A percentile compares a stretch with the other conserved stretches of the same genome.
phyloP scores from a whole-genome alignment of 75 land plant species.

The Picea sitchensis region DNA sequence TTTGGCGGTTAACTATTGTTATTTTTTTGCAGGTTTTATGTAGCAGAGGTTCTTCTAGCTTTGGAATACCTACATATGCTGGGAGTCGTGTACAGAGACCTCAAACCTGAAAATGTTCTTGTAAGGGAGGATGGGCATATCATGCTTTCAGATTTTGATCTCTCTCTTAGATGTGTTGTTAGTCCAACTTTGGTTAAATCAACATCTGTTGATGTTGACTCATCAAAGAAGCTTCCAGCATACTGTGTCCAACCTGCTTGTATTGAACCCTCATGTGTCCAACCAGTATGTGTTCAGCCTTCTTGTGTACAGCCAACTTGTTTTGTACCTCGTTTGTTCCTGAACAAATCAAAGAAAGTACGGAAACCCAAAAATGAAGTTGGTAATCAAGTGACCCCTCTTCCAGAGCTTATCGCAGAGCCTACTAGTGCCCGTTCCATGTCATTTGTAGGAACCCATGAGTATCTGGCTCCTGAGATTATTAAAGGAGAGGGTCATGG shows the following conservation, averaged over 20 bases:
- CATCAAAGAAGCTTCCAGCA: constrained; percentile 19
- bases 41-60: constrained; percentile 68
- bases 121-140: constrained; percentile 34
- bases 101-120: constrained; percentile 58
- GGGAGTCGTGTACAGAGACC: constrained; percentile 57
- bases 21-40: constrained; percentile 53
- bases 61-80: constrained; percentile 84
- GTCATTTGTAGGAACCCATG: constrained; percentile 92
- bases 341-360: constrained; percentile 32
- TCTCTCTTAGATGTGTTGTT: constrained; percentile 38
- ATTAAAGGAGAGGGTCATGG: constrained; percentile 90
- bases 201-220: constrained; percentile 16
- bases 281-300: constrained; percentile 53
- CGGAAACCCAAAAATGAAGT: constrained; percentile 59
- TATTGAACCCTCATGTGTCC: constrained; percentile 63
- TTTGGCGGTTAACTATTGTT: not conserved
- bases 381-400: constrained; percentile 52
- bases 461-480: constrained; percentile 80
- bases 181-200: constrained; percentile 50
- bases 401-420: constrained; percentile 81
- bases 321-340: constrained; percentile 56
- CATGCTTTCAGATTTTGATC: constrained; percentile 43
- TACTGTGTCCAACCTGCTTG: constrained; percentile 82
- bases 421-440: constrained; percentile 86
- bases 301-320: constrained; percentile 37